Evolutionary conservation across 768 basidiomycete genomes (phyloP).

Genomic region (Suillus clintonianus): DNA sequence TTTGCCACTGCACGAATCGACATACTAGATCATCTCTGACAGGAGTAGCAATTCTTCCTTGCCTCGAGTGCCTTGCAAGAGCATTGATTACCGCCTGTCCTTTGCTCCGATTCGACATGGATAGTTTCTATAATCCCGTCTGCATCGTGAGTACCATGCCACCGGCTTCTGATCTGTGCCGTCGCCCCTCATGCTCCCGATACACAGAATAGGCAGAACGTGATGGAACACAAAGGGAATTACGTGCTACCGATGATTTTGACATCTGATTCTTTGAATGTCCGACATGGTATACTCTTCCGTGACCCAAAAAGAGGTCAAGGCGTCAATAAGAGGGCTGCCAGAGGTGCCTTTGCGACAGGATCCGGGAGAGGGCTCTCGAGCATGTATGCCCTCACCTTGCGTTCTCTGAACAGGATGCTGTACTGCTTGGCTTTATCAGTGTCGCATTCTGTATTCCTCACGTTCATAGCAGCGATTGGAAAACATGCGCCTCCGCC

Average conservation of each 20-base stretch:
- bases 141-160: slow-evolving; percentile 18
- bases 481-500: slow-evolving; percentile 16
- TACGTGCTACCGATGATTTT: slow-evolving; percentile 11
- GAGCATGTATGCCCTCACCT: slow-evolving; percentile 9
- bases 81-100: slow-evolving; percentile 13
- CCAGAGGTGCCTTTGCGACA: slow-evolving; percentile 6
- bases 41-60: neutral
- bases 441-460: slow-evolving; percentile 11
- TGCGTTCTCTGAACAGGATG: slow-evolving; percentile 3
- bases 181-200: slow-evolving; percentile 10
- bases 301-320: neutral
- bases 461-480: slow-evolving; percentile 6
- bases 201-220: slow-evolving; percentile 22
- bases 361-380: slow-evolving; percentile 5
- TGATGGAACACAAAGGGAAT: slow-evolving; percentile 20
- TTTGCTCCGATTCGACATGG: slow-evolving; percentile 9
- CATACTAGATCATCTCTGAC: slow-evolving; percentile 17
- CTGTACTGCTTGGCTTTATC: neutral
- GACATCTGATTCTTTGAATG: slow-evolving; percentile 14
- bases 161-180: slow-evolving; percentile 1
- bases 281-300: slow-evolving; percentile 6
- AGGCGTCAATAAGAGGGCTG: neutral
- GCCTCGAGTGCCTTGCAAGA: slow-evolving; percentile 11
- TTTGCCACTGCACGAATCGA: slow-evolving; percentile 3
- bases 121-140: slow-evolving; percentile 22